Evolutionary conservation across 1,284 basidiomycete species (phyloP).

Genomic region (Trichosporon ovoides): DNA sequence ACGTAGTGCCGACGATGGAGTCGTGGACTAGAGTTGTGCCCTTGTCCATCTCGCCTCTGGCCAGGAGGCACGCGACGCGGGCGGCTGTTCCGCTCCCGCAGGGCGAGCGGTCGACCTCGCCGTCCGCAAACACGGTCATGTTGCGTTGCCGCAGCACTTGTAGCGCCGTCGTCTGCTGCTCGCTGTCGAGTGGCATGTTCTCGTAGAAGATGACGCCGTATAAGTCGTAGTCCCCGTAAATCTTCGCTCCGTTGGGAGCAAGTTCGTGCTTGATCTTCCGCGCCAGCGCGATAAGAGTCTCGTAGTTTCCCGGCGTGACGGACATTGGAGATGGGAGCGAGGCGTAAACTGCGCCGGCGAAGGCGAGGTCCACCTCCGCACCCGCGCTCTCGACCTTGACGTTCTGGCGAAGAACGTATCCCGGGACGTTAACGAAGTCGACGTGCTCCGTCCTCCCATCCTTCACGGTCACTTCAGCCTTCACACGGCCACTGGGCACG

Average conservation of each 20-base stretch:
- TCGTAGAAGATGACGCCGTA: conserved; percentile 22
- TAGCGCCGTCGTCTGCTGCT: not conserved
- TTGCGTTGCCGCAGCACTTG: conserved; percentile 13
- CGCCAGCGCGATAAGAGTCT: conserved; percentile 34
- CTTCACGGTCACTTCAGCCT: conserved; percentile 4
- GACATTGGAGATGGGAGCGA: conserved; percentile 48
- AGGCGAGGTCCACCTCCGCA: conserved; percentile 48
- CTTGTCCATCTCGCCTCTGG: conserved; percentile 30
- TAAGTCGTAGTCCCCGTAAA: conserved; percentile 15
- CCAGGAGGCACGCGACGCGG: conserved; percentile 49
- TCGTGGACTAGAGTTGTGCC: conserved; percentile 8
- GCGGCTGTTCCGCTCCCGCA: conserved; percentile 51
- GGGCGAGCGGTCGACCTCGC: conserved; percentile 52
- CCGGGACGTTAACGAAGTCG: conserved; percentile 22
- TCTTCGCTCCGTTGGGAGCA: conserved; percentile 21
- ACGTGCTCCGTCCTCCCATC: conserved; percentile 11
- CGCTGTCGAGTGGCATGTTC: not conserved
- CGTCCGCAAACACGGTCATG: conserved; percentile 47
- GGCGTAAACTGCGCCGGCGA: conserved; percentile 52
- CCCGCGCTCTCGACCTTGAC: conserved; percentile 2
- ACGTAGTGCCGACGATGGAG: conserved; percentile 18
- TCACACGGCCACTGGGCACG: conserved; percentile 19
- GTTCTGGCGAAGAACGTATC: conserved; percentile 9
- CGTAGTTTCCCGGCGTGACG: conserved; percentile 27
- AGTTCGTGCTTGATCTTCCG: conserved; percentile 33